Evolutionary conservation across 1,284 basidiomycete species (phyloP).

Genomic region (Entoloma clypeatum): DNA sequence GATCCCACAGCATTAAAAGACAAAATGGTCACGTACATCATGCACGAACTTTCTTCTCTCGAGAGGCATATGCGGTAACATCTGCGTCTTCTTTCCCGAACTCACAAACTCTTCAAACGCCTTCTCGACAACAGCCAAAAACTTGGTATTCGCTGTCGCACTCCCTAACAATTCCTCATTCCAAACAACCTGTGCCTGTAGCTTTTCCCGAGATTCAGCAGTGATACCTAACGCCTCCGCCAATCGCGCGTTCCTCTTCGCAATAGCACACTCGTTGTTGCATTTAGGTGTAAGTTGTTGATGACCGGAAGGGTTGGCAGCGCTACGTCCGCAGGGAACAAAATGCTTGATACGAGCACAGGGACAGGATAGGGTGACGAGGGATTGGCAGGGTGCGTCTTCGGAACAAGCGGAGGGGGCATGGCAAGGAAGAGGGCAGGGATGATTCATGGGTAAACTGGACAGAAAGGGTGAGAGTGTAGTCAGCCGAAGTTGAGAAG

Average conservation of each 20-base stretch:
- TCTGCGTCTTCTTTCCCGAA: constrained; percentile 65
- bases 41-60: constrained; percentile 78
- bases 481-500: neutral
- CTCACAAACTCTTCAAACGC: constrained; percentile 77
- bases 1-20: neutral
- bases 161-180: constrained; percentile 58
- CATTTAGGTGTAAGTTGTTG: constrained; percentile 59
- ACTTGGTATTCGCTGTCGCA: constrained; percentile 60
- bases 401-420: constrained; percentile 83
- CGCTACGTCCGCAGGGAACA: constrained; percentile 63
- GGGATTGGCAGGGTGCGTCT: constrained; percentile 66
- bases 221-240: constrained; percentile 87
- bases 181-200: constrained; percentile 49
- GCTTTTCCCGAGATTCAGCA: constrained; percentile 35
- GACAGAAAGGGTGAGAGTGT: neutral
- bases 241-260: constrained; percentile 80
- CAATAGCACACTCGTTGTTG: constrained; percentile 74
- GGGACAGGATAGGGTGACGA: constrained; percentile 66
- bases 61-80: constrained; percentile 79
- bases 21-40: constrained; percentile 42
- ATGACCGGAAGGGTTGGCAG: constrained; percentile 41
- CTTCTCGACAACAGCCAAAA: constrained; percentile 72
- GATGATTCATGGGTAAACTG: constrained; percentile 60
- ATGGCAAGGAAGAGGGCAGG: constrained; percentile 77
- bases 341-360: constrained; percentile 78